Conservation (phyloP, 2,329 filamentous ascomycete species). For the Cordyceps farinosa region DNA sequence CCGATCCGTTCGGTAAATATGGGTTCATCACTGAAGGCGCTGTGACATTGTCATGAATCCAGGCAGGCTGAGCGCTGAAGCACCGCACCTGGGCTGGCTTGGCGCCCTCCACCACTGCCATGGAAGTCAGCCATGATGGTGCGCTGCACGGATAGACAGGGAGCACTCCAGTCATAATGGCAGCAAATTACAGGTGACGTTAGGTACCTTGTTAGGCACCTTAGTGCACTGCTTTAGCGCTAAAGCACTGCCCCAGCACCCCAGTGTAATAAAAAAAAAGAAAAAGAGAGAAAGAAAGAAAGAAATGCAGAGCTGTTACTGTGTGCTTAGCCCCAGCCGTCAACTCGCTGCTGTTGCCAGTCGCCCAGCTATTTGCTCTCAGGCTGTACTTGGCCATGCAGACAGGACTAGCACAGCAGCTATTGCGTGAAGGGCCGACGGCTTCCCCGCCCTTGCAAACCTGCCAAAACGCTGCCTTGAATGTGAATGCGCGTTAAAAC, state of each 20-base stretch:
- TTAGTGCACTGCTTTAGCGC: slow-evolving; percentile 5
- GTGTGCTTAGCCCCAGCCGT: not conserved
- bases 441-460: no score
- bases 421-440: no score
- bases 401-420: no score
- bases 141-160: not conserved
- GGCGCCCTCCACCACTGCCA: no score
- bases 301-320: not conserved
- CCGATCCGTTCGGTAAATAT: no score
- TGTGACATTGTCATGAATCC: no score
- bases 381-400: not conserved
- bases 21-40: no score
- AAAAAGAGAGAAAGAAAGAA: not conserved
- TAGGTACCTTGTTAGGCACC: not conserved
- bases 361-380: not conserved
- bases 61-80: not conserved
- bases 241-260: not conserved
- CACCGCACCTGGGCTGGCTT: no score
- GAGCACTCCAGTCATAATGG: not conserved
- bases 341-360: slow-evolving; percentile 6
- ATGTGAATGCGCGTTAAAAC: no score
- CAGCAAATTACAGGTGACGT: not conserved
- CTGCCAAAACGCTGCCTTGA: no score
- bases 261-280: not conserved
- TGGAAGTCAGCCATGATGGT: no score